Evolutionary conservation across 768 basidiomycete genomes (phyloP).

Genomic region (Mycena venus): DNA sequence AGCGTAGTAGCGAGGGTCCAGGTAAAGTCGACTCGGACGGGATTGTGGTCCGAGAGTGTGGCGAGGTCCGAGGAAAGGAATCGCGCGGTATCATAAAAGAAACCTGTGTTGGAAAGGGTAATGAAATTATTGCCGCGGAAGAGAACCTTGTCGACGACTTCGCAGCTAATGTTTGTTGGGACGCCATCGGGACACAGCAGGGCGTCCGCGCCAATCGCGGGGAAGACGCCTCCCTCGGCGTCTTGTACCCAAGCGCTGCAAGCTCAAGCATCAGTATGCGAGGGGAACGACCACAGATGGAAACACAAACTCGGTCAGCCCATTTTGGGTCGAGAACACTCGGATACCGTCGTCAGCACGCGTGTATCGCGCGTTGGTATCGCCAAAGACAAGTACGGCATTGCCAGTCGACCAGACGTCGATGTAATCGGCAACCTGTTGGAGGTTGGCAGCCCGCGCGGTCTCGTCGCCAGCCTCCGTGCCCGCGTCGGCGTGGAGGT

Average conservation of each 20-base stretch:
- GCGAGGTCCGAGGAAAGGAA: slow-evolving; percentile 46
- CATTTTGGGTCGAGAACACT: slow-evolving; percentile 30
- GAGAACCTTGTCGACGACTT: slow-evolving; percentile 56
- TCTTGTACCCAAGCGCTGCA: slow-evolving; percentile 50
- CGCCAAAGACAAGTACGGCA: slow-evolving; percentile 53
- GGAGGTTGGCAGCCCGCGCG: slow-evolving; percentile 48
- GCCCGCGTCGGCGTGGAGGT: slow-evolving; percentile 55
- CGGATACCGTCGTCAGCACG: slow-evolving; percentile 39
- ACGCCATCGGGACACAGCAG: slow-evolving; percentile 50
- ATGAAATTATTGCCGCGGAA: slow-evolving; percentile 40
- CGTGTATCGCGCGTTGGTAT: slow-evolving; percentile 55
- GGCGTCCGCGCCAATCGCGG: slow-evolving; percentile 40
- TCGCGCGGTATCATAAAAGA: slow-evolving; percentile 47
- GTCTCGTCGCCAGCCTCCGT: slow-evolving; percentile 46
- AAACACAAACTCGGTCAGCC: slow-evolving; percentile 12
- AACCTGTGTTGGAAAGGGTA: slow-evolving; percentile 40
- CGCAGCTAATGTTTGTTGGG: slow-evolving; percentile 47
- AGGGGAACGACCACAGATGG: not conserved
- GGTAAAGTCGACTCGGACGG: slow-evolving; percentile 42
- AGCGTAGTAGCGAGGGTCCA: slow-evolving; percentile 48
- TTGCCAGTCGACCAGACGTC: slow-evolving; percentile 46
- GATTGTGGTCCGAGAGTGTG: slow-evolving; percentile 53
- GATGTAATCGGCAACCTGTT: slow-evolving; percentile 47
- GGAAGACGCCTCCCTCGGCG: slow-evolving; percentile 40
- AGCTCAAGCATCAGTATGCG: not conserved